A percentile compares a stretch with the other conserved stretches of the same genome.
Conservation (phyloP, 2,329 filamentous ascomycete species). For the Botryosphaeria agaves region DNA sequence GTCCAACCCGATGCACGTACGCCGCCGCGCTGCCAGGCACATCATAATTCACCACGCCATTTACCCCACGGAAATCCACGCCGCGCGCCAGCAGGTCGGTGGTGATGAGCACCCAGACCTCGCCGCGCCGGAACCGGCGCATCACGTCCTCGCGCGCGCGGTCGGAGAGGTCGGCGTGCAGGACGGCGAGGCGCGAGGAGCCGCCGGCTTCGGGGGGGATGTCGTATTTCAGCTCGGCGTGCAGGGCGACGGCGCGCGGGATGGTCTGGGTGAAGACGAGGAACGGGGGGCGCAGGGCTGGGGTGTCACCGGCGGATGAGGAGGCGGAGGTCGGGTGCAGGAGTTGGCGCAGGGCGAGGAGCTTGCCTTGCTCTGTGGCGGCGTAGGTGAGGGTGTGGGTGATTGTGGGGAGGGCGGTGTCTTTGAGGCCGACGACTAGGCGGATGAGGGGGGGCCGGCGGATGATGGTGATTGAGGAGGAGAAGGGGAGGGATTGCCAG, state of each 20-base stretch:
- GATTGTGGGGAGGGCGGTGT: slow-evolving; percentile 86
- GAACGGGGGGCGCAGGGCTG: slow-evolving; percentile 64
- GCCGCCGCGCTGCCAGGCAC: slow-evolving; percentile 78
- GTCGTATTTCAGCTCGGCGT: slow-evolving; percentile 85
- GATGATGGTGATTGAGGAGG: slow-evolving; percentile 6
- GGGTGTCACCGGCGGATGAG: slow-evolving; percentile 32
- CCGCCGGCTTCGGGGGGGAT: slow-evolving; percentile 81
- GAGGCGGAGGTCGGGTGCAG: slow-evolving; percentile 54
- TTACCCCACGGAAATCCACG: slow-evolving; percentile 87
- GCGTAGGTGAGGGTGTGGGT: slow-evolving; percentile 79
- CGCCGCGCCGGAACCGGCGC: slow-evolving; percentile 74
- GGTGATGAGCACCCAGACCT: slow-evolving; percentile 93
- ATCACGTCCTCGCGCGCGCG: slow-evolving; percentile 63
- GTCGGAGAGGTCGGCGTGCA: slow-evolving; percentile 76
- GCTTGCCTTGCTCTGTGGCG: slow-evolving; percentile 82
- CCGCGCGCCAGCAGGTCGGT: slow-evolving; percentile 86
- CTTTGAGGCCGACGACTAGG: slow-evolving; percentile 88
- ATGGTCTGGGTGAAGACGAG: slow-evolving; percentile 96
- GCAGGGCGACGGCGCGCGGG: slow-evolving; percentile 68
- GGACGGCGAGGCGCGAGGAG: slow-evolving; percentile 65
- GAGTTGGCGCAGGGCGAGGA: slow-evolving; percentile 78
- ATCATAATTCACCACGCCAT: slow-evolving; percentile 95
- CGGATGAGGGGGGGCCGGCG: slow-evolving; percentile 45
- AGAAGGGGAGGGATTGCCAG: slow-evolving; percentile 11
- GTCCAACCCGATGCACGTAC: slow-evolving; percentile 85